These are phyloP conservation scores for Brassica rapa DNA, from an alignment of 345 rosid genomes.

Conservation along the genomic window DNA sequence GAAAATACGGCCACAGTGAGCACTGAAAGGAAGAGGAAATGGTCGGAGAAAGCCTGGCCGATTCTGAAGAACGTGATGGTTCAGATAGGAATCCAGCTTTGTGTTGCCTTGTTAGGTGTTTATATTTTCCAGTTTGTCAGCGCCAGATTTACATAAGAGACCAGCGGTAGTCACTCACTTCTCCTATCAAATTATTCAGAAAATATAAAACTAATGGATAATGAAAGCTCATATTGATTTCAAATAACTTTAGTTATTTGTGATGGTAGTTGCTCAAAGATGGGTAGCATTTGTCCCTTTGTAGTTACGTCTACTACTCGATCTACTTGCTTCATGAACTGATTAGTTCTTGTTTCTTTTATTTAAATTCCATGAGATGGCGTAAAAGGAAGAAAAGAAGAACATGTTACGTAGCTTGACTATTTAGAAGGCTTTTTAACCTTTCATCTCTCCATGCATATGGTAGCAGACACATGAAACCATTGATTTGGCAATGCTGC, in stretches of 20 bases:
- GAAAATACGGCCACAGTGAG: slow-evolving; percentile 9
- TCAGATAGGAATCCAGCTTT: slow-evolving; percentile 41
- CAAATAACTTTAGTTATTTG: neutral
- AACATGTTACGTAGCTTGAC: neutral
- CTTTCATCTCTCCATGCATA: neutral
- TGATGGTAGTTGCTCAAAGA: neutral
- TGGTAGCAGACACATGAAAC: neutral
- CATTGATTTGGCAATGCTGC: neutral
- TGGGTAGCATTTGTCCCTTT: neutral
- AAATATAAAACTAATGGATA: no score
- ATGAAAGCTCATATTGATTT: neutral
- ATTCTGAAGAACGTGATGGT: slow-evolving; percentile 31
- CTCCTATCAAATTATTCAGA: no score
- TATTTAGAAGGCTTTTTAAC: neutral
- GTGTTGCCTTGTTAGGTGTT: slow-evolving; percentile 34
- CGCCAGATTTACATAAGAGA: slow-evolving; percentile 32
- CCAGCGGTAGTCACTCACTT: neutral
- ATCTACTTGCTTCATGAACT: neutral
- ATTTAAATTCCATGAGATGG: neutral
- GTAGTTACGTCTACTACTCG: neutral
- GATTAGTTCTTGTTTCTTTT: neutral
- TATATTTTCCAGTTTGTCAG: slow-evolving; percentile 31
- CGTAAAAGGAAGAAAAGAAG: neutral
- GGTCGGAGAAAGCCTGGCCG: slow-evolving; percentile 41
- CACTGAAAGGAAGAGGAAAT: slow-evolving; percentile 15